Evolutionary conservation across 2,329 filamentous ascomycete genomes (phyloP).

Genomic region (Botrytis pseudocinerea): DNA sequence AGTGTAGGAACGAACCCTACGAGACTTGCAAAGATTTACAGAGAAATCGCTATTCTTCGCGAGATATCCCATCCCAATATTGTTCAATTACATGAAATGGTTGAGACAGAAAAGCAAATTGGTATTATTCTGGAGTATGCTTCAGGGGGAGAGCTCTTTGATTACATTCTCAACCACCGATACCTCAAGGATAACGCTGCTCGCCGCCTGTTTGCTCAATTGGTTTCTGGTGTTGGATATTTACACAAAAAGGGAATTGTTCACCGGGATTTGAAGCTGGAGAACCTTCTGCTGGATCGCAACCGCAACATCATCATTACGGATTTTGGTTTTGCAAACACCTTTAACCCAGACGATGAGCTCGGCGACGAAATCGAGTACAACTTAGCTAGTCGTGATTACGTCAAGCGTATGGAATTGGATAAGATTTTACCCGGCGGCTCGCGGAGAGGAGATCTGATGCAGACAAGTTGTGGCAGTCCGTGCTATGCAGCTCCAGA

Average conservation of each 20-base stretch:
- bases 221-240: conserved; percentile 95
- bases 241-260: conserved; percentile 98
- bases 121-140: conserved; percentile 98
- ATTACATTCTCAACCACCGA: conserved; percentile 95
- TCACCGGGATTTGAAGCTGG: conserved; percentile 92
- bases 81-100: conserved; percentile 95
- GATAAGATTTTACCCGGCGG: conserved; percentile 77
- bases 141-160: conserved; percentile 94
- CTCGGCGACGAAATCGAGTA: conserved; percentile 87
- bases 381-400: conserved; percentile 82
- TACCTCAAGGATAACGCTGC: conserved; percentile 94
- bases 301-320: conserved; percentile 99
- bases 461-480: conserved; percentile 98
- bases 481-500: conserved; percentile 97
- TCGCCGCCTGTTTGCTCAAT: conserved; percentile 87
- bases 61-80: conserved; percentile 95
- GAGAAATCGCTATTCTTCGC: conserved; percentile 88
- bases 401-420: conserved; percentile 80
- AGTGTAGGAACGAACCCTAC: conserved; percentile 84
- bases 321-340: conserved; percentile 98
- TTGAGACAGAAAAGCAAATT: conserved; percentile 94
- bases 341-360: conserved; percentile 87
- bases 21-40: conserved; percentile 92
- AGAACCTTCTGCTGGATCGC: conserved; percentile 90
- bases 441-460: conserved; percentile 83